phyloP scores from a whole-genome alignment of 768 basidiomycete species.

The Mycena latifolia region DNA sequence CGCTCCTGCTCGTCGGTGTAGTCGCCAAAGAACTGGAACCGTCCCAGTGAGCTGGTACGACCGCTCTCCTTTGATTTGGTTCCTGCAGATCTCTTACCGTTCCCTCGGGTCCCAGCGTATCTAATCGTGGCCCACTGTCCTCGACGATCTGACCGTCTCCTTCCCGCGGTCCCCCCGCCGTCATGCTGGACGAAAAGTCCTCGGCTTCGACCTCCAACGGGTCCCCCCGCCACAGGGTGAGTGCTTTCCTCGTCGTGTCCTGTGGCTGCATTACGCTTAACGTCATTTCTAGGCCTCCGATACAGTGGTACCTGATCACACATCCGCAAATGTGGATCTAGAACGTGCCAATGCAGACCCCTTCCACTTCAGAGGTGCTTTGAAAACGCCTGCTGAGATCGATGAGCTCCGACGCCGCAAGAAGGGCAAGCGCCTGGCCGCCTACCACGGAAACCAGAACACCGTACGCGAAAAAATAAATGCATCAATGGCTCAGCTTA shows the following conservation, averaged over 20 bases:
- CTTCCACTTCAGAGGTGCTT: slow-evolving; percentile 70
- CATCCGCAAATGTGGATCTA: slow-evolving; percentile 50
- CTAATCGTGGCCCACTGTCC: slow-evolving; percentile 34
- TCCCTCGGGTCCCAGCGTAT: slow-evolving; percentile 23
- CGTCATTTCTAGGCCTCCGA: slow-evolving; percentile 55
- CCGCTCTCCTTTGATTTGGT: slow-evolving; percentile 20
- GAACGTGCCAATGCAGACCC: slow-evolving; percentile 64
- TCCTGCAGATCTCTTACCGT: slow-evolving; percentile 26
- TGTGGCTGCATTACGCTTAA: slow-evolving; percentile 23
- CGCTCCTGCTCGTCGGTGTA: no score
- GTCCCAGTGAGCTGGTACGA: background rate
- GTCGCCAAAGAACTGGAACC: slow-evolving; percentile 17
- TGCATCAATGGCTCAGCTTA: background rate
- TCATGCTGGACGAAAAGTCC: slow-evolving; percentile 49
- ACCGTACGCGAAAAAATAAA: slow-evolving; percentile 55
- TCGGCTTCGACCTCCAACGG: slow-evolving; percentile 45
- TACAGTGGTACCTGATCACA: slow-evolving; percentile 62
- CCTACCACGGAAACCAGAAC: slow-evolving; percentile 81
- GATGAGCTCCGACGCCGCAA: slow-evolving; percentile 69
- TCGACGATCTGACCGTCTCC: slow-evolving; percentile 41
- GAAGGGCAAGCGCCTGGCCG: slow-evolving; percentile 72
- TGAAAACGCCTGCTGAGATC: slow-evolving; percentile 75
- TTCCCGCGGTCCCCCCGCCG: slow-evolving; percentile 42
- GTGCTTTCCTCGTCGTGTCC: slow-evolving; percentile 30
- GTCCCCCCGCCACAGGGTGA: slow-evolving; percentile 43